phyloP scores from a whole-genome alignment of 352 stramenopile species.

The Phytophthora nicotianae region DNA sequence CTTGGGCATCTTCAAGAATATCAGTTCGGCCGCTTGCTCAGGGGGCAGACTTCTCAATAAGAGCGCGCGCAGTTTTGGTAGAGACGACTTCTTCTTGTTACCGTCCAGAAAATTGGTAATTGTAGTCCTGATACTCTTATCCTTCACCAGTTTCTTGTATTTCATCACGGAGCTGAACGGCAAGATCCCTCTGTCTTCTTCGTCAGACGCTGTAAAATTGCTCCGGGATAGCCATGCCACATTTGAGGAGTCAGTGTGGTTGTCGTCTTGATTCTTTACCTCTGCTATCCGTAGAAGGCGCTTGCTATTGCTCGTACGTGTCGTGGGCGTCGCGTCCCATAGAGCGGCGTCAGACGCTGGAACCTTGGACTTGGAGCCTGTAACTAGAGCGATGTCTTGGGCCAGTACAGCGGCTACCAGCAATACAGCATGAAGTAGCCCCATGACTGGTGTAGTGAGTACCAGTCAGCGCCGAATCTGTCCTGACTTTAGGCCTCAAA shows the following conservation, averaged over 20 bases:
- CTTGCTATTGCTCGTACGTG: not conserved
- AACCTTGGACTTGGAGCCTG: not conserved
- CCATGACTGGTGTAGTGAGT: constrained; percentile 4
- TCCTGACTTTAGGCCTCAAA: not conserved
- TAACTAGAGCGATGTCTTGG: not conserved
- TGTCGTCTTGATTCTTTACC: not conserved
- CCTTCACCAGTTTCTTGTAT: constrained; percentile 2
- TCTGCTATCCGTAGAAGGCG: not conserved
- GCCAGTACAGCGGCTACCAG: not conserved
- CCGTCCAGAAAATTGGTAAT: not conserved
- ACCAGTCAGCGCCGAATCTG: constrained; percentile 5
- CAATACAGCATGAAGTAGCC: not conserved
- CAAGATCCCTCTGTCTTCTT: constrained; percentile 10
- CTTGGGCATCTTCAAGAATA: constrained; percentile 15
- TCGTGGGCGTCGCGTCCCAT: not conserved
- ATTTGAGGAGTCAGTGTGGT: not conserved
- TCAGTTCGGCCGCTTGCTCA: constrained; percentile 6
- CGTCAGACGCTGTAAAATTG: not conserved
- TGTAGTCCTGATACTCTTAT: constrained; percentile 3
- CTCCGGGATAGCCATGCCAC: not conserved
- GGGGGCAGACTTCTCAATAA: constrained; percentile 7
- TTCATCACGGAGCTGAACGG: not conserved
- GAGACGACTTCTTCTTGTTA: constrained; percentile 10
- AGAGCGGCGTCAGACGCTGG: not conserved
- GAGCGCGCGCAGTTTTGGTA: constrained; percentile 11